These are phyloP conservation scores for Annona squamosa DNA, from an alignment of 164 flowering plant species.

Conservation along the genomic window DNA sequence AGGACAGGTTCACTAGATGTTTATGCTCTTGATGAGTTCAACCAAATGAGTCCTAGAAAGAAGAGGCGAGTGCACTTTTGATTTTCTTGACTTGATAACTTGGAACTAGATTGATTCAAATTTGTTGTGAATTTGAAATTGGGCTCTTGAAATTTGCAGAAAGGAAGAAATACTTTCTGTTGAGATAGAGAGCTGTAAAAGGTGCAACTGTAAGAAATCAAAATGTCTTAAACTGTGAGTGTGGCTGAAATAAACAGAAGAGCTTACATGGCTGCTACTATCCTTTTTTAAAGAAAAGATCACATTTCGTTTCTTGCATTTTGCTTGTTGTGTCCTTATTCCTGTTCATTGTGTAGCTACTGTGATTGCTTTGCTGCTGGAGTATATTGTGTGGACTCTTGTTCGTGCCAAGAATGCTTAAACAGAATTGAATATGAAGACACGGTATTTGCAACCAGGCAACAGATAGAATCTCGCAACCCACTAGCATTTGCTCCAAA, in stretches of 20 bases:
- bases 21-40: slow-evolving; percentile 27
- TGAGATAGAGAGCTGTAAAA: slow-evolving; percentile 49
- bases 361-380: slow-evolving; percentile 94
- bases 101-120: not conserved
- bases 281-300: not conserved
- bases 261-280: no score
- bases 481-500: slow-evolving; percentile 88
- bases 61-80: slow-evolving; percentile 31
- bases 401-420: slow-evolving; percentile 73
- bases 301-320: not conserved
- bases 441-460: slow-evolving; percentile 45
- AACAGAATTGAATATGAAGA: slow-evolving; percentile 67
- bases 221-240: slow-evolving; percentile 82
- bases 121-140: not conserved
- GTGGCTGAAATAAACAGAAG: not conserved
- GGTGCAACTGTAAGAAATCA: slow-evolving; percentile 63
- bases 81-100: not conserved
- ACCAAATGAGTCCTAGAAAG: slow-evolving; percentile 39
- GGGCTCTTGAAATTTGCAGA: slow-evolving; percentile 20
- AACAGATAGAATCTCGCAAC: slow-evolving; percentile 69
- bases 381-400: slow-evolving; percentile 55
- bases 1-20: slow-evolving; percentile 15
- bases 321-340: not conserved
- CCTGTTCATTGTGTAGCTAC: slow-evolving; percentile 37
- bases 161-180: slow-evolving; percentile 16